Evolutionary conservation across 1,284 basidiomycete genomes (phyloP), one percentile per base, ranked within the genome.

Genomic region (Apiotrichum veenhuisii): DNA sequence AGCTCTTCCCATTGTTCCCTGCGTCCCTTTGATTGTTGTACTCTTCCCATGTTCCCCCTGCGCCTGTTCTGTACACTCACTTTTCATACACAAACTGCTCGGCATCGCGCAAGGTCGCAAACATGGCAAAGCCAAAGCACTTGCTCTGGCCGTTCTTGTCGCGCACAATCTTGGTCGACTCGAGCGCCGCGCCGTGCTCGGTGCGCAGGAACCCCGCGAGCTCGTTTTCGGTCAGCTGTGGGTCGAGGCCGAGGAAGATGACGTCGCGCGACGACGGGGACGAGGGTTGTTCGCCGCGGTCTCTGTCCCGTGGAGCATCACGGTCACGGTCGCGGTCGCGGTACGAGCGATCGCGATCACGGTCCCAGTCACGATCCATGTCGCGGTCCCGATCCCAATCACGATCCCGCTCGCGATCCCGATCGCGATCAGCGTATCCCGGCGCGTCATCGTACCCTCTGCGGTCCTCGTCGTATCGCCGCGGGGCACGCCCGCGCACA

Each of bases 61-160:
- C n/a, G n/a, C n/a, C n/a, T n/a, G n/a, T n/a, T n/a, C n/a, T n/a
- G n/a, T n/a, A n/a, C n/a, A 64, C 75, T 58, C 42, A 77, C 76
- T 87, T 83, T 42, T 88, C 87, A 63, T 89, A 86, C 72, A 97
- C 87, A 74, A 96, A 94, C 11, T 87, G 84, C 59, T 85, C 83
- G 17, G 93, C 91, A 62, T 90, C 87, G 66, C 90, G 88, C 46
- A 87, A 81, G 58, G 82, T 86, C 34, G 86, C 78, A 74, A 97
- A 96, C 76, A 91, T 87, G 66, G 90, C 92, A 76, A 97, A 97
- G 51, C 91, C 93, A 73, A 94, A 95, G 68, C 89, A 87, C 79
- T 93, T 93, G 54, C 90, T 92, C 61, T 82, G 77, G 83, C 91
- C 91, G 82, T 84, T 82, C 83, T 88, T 87, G 77, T 96, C 93